Evolutionary conservation across 345 rosid genomes (phyloP).

Genomic region (Rhizophora apiculata): DNA sequence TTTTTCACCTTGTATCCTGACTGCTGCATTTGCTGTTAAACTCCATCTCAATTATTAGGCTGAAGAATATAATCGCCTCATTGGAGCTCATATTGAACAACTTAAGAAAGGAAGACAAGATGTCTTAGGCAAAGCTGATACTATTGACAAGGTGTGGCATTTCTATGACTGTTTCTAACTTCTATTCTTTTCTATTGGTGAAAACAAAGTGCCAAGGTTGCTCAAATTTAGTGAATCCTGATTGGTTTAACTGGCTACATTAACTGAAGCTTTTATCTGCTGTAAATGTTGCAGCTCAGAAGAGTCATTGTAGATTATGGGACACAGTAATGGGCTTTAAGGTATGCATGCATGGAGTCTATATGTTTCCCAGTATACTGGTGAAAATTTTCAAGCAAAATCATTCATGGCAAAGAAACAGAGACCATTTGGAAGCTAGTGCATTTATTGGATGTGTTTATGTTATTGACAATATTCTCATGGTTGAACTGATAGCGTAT

Average conservation of each 20-base stretch:
- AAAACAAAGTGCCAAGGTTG: background rate
- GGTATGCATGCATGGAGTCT: background rate
- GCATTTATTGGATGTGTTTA: background rate
- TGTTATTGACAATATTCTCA: too few relatives aligned
- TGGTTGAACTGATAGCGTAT: too few relatives aligned
- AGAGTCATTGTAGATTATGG: slow-evolving; percentile 27
- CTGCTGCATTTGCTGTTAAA: background rate
- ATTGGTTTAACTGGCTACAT: background rate
- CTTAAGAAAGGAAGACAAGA: slow-evolving; percentile 44
- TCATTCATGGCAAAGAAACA: background rate
- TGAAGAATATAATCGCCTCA: slow-evolving; percentile 50
- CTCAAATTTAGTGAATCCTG: background rate
- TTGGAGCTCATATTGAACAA: slow-evolving; percentile 35
- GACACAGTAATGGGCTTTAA: slow-evolving; percentile 11
- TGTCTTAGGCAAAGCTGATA: slow-evolving; percentile 29
- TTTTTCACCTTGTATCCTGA: background rate
- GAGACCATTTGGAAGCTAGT: background rate
- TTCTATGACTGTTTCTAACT: background rate
- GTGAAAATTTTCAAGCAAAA: background rate
- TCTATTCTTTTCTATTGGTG: background rate
- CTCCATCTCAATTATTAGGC: slow-evolving; percentile 31
- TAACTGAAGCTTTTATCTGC: background rate
- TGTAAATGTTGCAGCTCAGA: slow-evolving; percentile 39
- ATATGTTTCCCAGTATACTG: background rate
- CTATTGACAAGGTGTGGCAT: slow-evolving; percentile 40